Base-by-base conservation (phyloP, 1,284 basidiomycete species). In the Boletus austroedulis region DNA sequence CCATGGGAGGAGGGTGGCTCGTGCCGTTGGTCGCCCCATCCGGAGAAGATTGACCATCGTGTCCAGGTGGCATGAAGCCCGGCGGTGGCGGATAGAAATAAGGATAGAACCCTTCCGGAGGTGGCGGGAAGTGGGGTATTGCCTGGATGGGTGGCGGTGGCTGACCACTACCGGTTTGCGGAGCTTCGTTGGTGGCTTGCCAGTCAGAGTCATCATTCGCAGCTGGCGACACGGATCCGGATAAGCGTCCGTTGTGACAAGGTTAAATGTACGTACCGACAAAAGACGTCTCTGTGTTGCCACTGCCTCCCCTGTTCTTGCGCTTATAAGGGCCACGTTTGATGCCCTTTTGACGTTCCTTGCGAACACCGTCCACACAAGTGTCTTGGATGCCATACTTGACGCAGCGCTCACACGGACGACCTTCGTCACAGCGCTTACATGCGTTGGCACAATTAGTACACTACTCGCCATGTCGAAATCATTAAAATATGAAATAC, bases 281-380 rank as follows among this genome's bases (percentile, higher is more conserved):
- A 59, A 62, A 64, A 44, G 64, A 57, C 14, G 59, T 60, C 51
- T 57, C 71, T 2, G 61, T 24, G 40, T 46, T 59, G n/a, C 19
- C 67, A 32, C 64, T 66, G 8, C 66, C 53, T 8, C 67, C 61
- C 66, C 87, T 86, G 64, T 78, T 80, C 75, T 90, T 90, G 62
- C 87, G 85, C 64, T 91, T 90, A 76, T 94, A 94, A 0, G 91
- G 92, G 0, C 91, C 91, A 34, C 91, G 85, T 72, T 94, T 94
- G 72, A 93, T 81, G 40, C 91, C 91, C 64, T 90, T 91, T 75
- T 91, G 91, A 60, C 91, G 78, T 71, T 92, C 91, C 71, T 94
- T 94, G 59, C 91, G 80, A 54, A 85, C 79, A 5, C 89, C 89
- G 65, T 94, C 90, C 23, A 84, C 70, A 68, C 91, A 94, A 0